Base-by-base conservation (phyloP, 495 filamentous ascomycete species). In the Mytilinidion resinicola region DNA sequence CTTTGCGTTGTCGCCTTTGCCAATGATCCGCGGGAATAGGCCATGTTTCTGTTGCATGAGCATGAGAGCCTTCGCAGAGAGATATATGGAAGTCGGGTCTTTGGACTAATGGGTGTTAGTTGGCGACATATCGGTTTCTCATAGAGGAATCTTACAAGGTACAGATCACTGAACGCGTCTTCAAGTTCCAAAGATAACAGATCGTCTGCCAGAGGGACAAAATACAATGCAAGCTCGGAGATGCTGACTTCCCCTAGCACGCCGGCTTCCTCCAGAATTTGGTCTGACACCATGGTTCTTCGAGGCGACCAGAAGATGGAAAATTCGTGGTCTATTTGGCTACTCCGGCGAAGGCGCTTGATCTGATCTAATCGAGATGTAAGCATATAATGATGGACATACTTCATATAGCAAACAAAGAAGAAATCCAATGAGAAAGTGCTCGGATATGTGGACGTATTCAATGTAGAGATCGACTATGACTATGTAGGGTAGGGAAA, bases 1-100 rank as follows among this genome's bases (percentile, higher is more conserved):
- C 58, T 90, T 88, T 17, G 91, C 91, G 73, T 95, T 85, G 68
- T 97, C 91, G 17, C 95, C 95, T 73, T 99, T 99, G 41, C 95
- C 95, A 42, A 95, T 85, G 63, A 99, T 95, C 8, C 91, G 83
- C 36, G 95, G 93, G 65, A 97, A 97, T 48, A 97, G 84, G 7
- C 95, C 95, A 72, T 96, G 85, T 59, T 85, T 84, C 68, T 90
- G 85, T 70, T 99, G 95, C 53, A 96, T 84, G 20, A 81, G 84
- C 95, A 99, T 97, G 55, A 99, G 77, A n/a, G 95, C 92, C 68
- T 86, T 86, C 44, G 95, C 90, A 52, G 91, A 80, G 20, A 93
- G 79, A 67, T 91, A 96, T 33, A 91, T 85, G 25, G 87, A 83
- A 2, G 91, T 95, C 20, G 91, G 89, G 70, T 97, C 90, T 77